Conservation (phyloP, 2,329 filamentous ascomycete species). For the Aspergillus latus region DNA sequence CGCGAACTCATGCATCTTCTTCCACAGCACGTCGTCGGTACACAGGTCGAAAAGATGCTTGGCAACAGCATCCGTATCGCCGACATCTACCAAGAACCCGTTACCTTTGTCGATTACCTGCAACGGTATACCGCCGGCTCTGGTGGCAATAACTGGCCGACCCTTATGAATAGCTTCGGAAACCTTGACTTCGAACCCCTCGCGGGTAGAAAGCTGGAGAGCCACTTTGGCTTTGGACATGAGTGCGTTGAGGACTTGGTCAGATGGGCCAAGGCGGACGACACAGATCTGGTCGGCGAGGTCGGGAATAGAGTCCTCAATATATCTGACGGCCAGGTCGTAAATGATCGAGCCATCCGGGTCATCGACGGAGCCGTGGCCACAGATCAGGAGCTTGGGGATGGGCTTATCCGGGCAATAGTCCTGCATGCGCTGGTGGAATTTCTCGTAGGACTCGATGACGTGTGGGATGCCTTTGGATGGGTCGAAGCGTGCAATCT, state of each 20-base stretch:
- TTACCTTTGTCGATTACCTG: slow-evolving; percentile 71
- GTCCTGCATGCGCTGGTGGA: slow-evolving; percentile 60
- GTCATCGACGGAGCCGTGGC: slow-evolving; percentile 78
- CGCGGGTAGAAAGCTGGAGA: slow-evolving; percentile 75
- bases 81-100: slow-evolving; percentile 71
- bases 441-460: slow-evolving; percentile 71
- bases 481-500: slow-evolving; percentile 80
- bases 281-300: slow-evolving; percentile 67
- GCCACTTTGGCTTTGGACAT: slow-evolving; percentile 71
- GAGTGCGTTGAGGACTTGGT: slow-evolving; percentile 76
- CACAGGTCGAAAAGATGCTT: slow-evolving; percentile 65
- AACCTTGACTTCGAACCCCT: slow-evolving; percentile 85
- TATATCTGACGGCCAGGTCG: slow-evolving; percentile 67
- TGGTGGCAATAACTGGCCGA: slow-evolving; percentile 72
- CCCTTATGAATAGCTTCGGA: slow-evolving; percentile 80
- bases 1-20: slow-evolving; percentile 66
- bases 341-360: slow-evolving; percentile 73
- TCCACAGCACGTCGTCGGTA: slow-evolving; percentile 63
- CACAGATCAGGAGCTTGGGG: slow-evolving; percentile 71
- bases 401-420: slow-evolving; percentile 55
- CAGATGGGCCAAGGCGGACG: slow-evolving; percentile 73
- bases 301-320: slow-evolving; percentile 63
- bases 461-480: slow-evolving; percentile 79
- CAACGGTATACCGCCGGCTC: slow-evolving; percentile 75
- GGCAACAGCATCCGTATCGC: slow-evolving; percentile 69